Evolutionary conservation across 2,329 filamentous ascomycete genomes (phyloP).

Genomic region (Penicillium rolfsii): DNA sequence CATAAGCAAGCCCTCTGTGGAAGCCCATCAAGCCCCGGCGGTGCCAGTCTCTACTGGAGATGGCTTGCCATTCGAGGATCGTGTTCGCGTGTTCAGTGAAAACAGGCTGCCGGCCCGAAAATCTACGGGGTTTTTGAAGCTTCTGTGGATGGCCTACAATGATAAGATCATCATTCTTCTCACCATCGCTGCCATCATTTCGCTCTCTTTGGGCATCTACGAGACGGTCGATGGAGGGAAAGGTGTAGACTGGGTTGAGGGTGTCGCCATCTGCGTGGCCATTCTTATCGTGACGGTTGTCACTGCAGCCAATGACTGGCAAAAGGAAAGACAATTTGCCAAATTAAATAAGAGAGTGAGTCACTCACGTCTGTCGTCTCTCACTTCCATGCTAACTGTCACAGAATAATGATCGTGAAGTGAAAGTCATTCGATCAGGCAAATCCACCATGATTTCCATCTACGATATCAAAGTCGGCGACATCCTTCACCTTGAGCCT

Average conservation of each 20-base stretch:
- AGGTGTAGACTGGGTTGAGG: slow-evolving; percentile 67
- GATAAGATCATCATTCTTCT: slow-evolving; percentile 74
- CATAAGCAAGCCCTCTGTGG: slow-evolving; percentile 18
- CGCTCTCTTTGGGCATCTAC: slow-evolving; percentile 70
- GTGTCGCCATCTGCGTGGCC: slow-evolving; percentile 67
- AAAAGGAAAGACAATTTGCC: slow-evolving; percentile 68
- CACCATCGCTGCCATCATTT: slow-evolving; percentile 69
- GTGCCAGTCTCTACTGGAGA: slow-evolving; percentile 15
- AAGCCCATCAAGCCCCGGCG: not conserved
- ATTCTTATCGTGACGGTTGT: slow-evolving; percentile 67
- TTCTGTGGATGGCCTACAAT: slow-evolving; percentile 72
- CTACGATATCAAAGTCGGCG: slow-evolving; percentile 69
- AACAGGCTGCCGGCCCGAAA: slow-evolving; percentile 68
- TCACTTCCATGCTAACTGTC: slow-evolving; percentile 8
- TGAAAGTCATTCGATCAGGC: slow-evolving; percentile 69
- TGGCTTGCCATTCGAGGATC: slow-evolving; percentile 54
- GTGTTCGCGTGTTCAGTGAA: slow-evolving; percentile 62
- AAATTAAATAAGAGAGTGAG: slow-evolving; percentile 59
- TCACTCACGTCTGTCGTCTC: not conserved
- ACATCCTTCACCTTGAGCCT: slow-evolving; percentile 69
- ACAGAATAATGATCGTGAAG: slow-evolving; percentile 66
- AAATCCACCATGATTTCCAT: slow-evolving; percentile 66
- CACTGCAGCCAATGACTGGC: slow-evolving; percentile 67
- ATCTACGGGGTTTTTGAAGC: slow-evolving; percentile 60
- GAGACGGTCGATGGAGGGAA: slow-evolving; percentile 59